Conservation (phyloP, 495 filamentous ascomycete species). For the Podospora pseudoanserina region DNA sequence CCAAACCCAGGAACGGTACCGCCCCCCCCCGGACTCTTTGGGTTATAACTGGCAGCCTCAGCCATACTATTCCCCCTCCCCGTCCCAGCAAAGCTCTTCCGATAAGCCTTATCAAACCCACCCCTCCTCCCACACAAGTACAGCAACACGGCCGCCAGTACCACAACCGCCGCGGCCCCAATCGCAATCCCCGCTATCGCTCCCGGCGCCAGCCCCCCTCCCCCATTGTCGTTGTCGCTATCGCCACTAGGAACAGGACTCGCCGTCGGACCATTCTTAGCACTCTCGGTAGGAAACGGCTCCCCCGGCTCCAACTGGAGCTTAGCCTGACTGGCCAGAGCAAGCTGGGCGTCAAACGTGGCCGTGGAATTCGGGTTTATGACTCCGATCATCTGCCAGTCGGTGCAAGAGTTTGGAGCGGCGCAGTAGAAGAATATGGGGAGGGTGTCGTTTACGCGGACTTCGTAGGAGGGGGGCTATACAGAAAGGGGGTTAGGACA, state of each 20-base stretch:
- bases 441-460: slow-evolving; percentile 54
- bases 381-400: slow-evolving; percentile 46
- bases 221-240: slow-evolving; percentile 4
- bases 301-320: slow-evolving; percentile 41
- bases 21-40: slow-evolving; percentile 32
- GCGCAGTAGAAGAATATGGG: slow-evolving; percentile 63
- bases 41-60: slow-evolving; percentile 21
- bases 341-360: slow-evolving; percentile 31
- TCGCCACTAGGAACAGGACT: slow-evolving; percentile 1
- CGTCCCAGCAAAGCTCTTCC: slow-evolving; percentile 12
- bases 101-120: slow-evolving; percentile 33
- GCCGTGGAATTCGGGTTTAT: slow-evolving; percentile 42
- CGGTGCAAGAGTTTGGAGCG: slow-evolving; percentile 42
- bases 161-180: slow-evolving; percentile 38
- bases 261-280: background rate
- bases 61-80: slow-evolving; percentile 11
- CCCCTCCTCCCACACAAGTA: slow-evolving; percentile 43
- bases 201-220: slow-evolving; percentile 28
- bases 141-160: slow-evolving; percentile 36
- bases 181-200: slow-evolving; percentile 50
- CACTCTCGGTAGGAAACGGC: slow-evolving; percentile 32
- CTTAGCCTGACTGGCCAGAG: slow-evolving; percentile 27
- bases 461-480: slow-evolving; percentile 45
- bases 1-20: slow-evolving; percentile 21
- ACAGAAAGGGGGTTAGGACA: background rate